phyloP scores from a whole-genome alignment of 495 filamentous ascomycete genomes.

The Penicillium roqueforti region DNA sequence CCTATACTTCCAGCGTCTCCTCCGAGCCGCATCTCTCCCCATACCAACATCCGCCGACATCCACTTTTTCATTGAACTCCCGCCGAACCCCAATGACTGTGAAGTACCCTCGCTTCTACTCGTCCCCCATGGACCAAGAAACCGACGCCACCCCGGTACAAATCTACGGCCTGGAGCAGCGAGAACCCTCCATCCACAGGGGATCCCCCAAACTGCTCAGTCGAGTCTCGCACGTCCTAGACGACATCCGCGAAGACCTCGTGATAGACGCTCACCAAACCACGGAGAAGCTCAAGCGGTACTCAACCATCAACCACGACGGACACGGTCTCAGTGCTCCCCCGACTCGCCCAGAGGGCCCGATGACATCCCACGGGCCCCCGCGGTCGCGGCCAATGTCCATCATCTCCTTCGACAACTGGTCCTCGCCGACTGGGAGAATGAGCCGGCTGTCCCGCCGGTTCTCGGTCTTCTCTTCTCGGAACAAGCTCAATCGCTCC shows the following conservation, averaged over 20 bases:
- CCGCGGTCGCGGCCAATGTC: conserved; percentile 29
- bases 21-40: conserved; percentile 28
- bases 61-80: conserved; percentile 27
- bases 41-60: conserved; percentile 26
- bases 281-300: conserved; percentile 31
- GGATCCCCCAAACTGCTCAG: conserved; percentile 30
- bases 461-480: conserved; percentile 24
- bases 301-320: conserved; percentile 31
- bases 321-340: background rate
- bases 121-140: conserved; percentile 34
- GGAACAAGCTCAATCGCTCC: conserved; percentile 17
- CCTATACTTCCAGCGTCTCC: conserved; percentile 28
- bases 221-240: conserved; percentile 40
- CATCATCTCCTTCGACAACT: conserved; percentile 25
- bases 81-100: conserved; percentile 22
- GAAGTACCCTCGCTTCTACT: conserved; percentile 40
- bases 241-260: conserved; percentile 41
- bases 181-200: conserved; percentile 35
- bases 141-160: conserved; percentile 34
- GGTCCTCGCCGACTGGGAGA: conserved; percentile 17
- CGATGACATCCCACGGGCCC: conserved; percentile 16
- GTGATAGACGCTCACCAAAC: conserved; percentile 25
- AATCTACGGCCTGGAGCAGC: conserved; percentile 39
- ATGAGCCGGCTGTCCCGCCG: conserved; percentile 29
- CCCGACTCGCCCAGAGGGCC: background rate